phyloP scores from a whole-genome alignment of 2,329 filamentous ascomycete genomes.

The Fusarium kyushuense region DNA sequence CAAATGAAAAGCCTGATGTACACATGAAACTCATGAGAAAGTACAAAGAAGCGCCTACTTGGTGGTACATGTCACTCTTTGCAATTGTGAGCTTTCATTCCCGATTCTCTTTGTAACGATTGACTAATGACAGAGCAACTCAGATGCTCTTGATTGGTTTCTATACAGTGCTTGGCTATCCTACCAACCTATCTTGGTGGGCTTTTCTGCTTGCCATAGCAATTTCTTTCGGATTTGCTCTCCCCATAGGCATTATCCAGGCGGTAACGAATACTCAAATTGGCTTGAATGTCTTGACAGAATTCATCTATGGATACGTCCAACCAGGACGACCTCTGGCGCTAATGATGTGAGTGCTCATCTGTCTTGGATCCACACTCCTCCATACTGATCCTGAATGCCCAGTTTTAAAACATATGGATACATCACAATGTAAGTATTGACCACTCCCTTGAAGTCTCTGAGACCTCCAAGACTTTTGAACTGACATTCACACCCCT shows the following conservation, averaged over 20 bases:
- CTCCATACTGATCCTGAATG: background rate
- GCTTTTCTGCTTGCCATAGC: conserved; percentile 74
- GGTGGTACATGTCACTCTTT: conserved; percentile 73
- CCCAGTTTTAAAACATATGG: conserved; percentile 72
- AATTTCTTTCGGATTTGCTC: conserved; percentile 72
- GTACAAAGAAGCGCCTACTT: conserved; percentile 71
- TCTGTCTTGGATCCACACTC: background rate
- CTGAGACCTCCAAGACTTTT: background rate
- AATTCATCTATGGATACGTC: conserved; percentile 81
- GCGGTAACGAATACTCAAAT: conserved; percentile 78
- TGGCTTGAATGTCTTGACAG: conserved; percentile 79
- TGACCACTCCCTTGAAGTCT: background rate
- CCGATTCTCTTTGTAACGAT: conserved; percentile 6
- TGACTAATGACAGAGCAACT: background rate
- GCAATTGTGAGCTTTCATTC: conserved; percentile 56
- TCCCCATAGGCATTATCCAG: conserved; percentile 77
- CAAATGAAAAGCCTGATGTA: conserved; percentile 70
- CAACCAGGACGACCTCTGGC: conserved; percentile 78
- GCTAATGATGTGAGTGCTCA: conserved; percentile 73
- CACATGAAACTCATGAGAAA: conserved; percentile 74
- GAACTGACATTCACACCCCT: conserved; percentile 11
- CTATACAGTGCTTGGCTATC: conserved; percentile 68
- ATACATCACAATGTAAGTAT: conserved; percentile 67
- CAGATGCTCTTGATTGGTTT: conserved; percentile 68
- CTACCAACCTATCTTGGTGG: conserved; percentile 79